Conservation (phyloP, 2,329 filamentous ascomycete species). For the Ceratocystiopsis sp. region DNA sequence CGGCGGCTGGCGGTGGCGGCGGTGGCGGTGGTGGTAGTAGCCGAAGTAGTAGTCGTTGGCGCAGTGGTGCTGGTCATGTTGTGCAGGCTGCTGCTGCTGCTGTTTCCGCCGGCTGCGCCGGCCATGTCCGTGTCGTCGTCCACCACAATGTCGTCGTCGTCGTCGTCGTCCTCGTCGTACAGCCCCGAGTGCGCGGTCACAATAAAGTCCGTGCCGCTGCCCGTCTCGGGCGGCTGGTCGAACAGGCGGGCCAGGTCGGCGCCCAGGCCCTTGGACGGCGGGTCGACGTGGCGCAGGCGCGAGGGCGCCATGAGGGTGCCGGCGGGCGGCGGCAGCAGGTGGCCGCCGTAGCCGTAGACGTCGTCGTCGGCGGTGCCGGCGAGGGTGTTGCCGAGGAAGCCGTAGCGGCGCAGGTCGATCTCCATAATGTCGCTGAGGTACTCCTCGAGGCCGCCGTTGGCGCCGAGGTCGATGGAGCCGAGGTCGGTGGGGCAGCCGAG, state of each 20-base stretch:
- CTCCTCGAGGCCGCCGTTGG: conserved; percentile 66
- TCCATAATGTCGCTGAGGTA: conserved; percentile 90
- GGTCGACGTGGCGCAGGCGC: conserved; percentile 28
- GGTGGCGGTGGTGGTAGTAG: too few relatives aligned
- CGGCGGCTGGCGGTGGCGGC: background rate
- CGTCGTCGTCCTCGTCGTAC: too few relatives aligned
- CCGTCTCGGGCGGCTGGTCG: conserved; percentile 42
- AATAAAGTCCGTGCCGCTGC: conserved; percentile 81
- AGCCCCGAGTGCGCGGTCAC: conserved; percentile 63
- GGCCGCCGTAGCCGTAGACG: conserved; percentile 21
- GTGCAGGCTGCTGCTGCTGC: too few relatives aligned
- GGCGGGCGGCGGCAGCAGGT: conserved; percentile 25
- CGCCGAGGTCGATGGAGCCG: conserved; percentile 44
- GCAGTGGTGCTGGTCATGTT: too few relatives aligned
- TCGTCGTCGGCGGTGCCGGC: conserved; percentile 24
- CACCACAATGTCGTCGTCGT: conserved; percentile 78
- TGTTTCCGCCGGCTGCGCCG: conserved; percentile 17
- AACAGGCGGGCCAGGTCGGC: conserved; percentile 17
- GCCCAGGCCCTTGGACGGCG: conserved; percentile 30
- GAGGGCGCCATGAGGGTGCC: too few relatives aligned
- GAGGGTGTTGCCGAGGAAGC: conserved; percentile 68
- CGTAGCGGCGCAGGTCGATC: conserved; percentile 82
- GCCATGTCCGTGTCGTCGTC: conserved; percentile 45
- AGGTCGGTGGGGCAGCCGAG: conserved; percentile 76
- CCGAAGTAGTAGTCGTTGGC: too few relatives aligned